Percentiles rank a stretch among this genome's conserved stretches.
Evolutionary conservation across 2,329 filamentous ascomycete species (phyloP).

Genomic region (Ceratocystis eucalypticola): DNA sequence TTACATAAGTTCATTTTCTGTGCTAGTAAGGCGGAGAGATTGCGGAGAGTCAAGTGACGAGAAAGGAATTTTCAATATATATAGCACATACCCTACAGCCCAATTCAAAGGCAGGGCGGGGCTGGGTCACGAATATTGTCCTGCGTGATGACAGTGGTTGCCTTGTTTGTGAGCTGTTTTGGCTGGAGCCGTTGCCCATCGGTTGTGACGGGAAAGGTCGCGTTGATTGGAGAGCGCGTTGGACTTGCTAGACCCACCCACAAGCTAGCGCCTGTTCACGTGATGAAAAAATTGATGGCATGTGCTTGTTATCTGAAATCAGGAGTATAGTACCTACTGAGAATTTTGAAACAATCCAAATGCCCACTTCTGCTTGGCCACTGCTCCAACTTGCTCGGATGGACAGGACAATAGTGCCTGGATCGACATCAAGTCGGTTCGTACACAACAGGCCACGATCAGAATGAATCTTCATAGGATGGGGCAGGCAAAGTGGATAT

Average conservation of each 20-base stretch:
- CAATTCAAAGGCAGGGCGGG: background rate
- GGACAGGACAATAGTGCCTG: background rate
- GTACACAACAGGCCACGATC: background rate
- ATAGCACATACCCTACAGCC: background rate
- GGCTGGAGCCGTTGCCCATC: background rate
- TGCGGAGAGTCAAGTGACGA: background rate
- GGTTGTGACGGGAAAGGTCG: background rate
- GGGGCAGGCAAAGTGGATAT: background rate
- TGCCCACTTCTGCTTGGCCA: background rate
- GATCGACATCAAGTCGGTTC: background rate
- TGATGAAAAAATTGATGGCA: background rate
- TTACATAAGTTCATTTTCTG: background rate
- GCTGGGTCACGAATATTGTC: background rate
- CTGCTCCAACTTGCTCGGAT: background rate
- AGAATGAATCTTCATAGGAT: background rate
- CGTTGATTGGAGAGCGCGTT: background rate
- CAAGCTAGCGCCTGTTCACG: background rate
- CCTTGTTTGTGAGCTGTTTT: background rate
- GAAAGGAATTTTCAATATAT: background rate
- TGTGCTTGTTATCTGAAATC: background rate
- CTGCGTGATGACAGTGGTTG: background rate
- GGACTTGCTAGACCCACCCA: background rate
- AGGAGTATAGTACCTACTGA: background rate
- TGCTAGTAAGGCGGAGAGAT: background rate
- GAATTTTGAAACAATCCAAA: background rate